phyloP scores from a whole-genome alignment of 2,329 filamentous ascomycete species.

The Periconia macrospinosa region DNA sequence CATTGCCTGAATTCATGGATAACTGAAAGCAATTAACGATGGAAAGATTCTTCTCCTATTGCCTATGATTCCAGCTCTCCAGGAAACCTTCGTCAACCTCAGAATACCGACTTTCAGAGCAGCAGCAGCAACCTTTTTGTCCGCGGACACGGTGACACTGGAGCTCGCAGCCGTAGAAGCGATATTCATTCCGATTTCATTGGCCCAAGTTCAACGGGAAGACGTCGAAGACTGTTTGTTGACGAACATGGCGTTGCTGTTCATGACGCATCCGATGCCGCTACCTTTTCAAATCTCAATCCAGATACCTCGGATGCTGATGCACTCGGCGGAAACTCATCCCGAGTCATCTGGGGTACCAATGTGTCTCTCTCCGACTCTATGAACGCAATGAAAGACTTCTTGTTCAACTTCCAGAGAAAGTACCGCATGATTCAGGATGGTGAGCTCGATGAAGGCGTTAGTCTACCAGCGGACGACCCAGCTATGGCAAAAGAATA shows the following conservation, averaged over 20 bases:
- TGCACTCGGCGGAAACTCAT: constrained; percentile 76
- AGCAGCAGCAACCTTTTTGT: constrained; percentile 89
- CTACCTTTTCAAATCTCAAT: constrained; percentile 69
- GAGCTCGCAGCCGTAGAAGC: constrained; percentile 69
- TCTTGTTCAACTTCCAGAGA: constrained; percentile 84
- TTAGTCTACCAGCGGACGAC: constrained; percentile 67
- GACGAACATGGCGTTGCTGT: constrained; percentile 66
- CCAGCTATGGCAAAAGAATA: constrained; percentile 81
- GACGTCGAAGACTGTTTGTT: constrained; percentile 63
- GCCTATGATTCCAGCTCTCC: constrained; percentile 89
- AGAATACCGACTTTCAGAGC: constrained; percentile 73
- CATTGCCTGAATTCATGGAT: neutral
- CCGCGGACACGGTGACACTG: constrained; percentile 57
- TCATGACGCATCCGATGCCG: constrained; percentile 57
- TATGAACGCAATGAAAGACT: constrained; percentile 85
- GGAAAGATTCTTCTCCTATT: constrained; percentile 84
- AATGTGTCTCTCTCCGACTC: constrained; percentile 93
- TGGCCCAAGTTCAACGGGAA: constrained; percentile 45
- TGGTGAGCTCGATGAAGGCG: constrained; percentile 72
- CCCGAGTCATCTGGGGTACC: constrained; percentile 92
- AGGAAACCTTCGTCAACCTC: constrained; percentile 60
- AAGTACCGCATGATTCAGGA: constrained; percentile 94
- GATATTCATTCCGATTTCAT: constrained; percentile 81
- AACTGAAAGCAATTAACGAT: constrained; percentile 13
- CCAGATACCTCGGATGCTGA: constrained; percentile 92